A percentile compares a stretch with the other conserved stretches of the same genome.
phyloP scores from a whole-genome alignment of 2,329 filamentous ascomycete genomes.

The Colletotrichum sp. region DNA sequence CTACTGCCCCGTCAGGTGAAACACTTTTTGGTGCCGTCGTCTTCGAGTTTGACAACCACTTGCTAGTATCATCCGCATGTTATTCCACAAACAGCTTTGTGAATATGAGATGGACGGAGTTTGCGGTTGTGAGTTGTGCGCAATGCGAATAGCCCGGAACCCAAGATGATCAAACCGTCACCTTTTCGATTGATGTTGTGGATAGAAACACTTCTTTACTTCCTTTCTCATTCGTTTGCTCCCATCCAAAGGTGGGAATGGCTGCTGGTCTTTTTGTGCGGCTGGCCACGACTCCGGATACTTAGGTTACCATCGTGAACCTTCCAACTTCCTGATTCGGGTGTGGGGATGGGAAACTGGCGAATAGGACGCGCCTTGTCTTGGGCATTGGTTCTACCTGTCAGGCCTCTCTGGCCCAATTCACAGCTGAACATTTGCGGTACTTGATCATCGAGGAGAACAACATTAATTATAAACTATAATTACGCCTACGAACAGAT shows the following conservation, averaged over 20 bases:
- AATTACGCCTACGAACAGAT: not conserved
- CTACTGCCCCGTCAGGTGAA: not conserved
- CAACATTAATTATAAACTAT: not conserved
- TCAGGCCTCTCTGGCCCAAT: not conserved
- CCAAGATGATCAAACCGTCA: not conserved
- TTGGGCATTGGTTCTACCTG: not conserved
- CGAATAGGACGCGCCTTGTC: not conserved
- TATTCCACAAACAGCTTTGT: not conserved
- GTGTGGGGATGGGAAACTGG: not conserved
- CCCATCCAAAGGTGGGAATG: not conserved
- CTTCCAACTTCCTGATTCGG: not conserved
- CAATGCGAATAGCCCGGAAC: not conserved
- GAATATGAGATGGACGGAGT: not conserved
- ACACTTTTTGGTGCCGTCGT: rapidly evolving
- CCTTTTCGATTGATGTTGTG: not conserved
- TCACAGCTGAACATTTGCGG: not conserved
- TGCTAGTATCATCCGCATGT: rapidly evolving
- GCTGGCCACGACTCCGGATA: not conserved
- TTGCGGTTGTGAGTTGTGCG: not conserved
- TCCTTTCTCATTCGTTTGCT: not conserved
- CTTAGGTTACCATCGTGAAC: not conserved
- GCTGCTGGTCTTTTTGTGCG: not conserved
- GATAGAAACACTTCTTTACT: not conserved
- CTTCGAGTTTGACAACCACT: rapidly evolving
- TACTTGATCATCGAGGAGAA: not conserved